Base-by-base conservation (phyloP, 2,329 filamentous ascomycete species). In the Penicillium sp. region DNA sequence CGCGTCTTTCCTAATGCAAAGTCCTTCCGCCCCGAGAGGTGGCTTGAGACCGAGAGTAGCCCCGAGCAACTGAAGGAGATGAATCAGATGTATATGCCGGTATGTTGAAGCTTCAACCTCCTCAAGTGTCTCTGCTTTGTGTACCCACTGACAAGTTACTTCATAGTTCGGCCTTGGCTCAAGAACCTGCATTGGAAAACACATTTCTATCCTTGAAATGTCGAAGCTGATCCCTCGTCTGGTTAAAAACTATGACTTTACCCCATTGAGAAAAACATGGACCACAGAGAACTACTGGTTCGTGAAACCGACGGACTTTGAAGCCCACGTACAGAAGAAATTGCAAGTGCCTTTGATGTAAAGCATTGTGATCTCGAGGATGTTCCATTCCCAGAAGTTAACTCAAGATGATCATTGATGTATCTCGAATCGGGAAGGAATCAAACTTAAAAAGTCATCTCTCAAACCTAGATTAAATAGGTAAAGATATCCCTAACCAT, bases 21-120 rank as follows among this genome's bases (percentile, higher is more conserved):
- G 6, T 38, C 55, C 0, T 79, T 75, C 52, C 59, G 66, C 9
- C 77, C 77, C 0, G 72, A 74, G 44, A 59, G 73, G n/a, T 75
- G 72, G 73, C 51, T 74, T 3, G 68, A 72, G 46, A 56, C 60
- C 10, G 67, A 69, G 29, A 48, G 34, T 13, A 51, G 63, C 22
- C 60, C 60, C 3, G 62, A 62, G 13, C 57, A 43, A 20, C 42
- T 68, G 44, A 67, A 61, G 48, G 44, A 50, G 3, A 67, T 69
- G 66, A 67, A 68, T 29, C 60, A 67, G 42, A 60, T 63, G 57
- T 70, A 68, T 43, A 67, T 73, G 60, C 68, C 68, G 16, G 68
- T 70, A 51, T 55, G 67, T 60, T 20, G 29, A 23, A 10, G 7
- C 24, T 1, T 29, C 6, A 20, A 20, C 18, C 18, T 16, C 26